Evolutionary conservation across 2,329 filamentous ascomycete species (phyloP), one percentile per base, ranked within the genome.

Genomic region (Pseudocercospora macadamiae): DNA sequence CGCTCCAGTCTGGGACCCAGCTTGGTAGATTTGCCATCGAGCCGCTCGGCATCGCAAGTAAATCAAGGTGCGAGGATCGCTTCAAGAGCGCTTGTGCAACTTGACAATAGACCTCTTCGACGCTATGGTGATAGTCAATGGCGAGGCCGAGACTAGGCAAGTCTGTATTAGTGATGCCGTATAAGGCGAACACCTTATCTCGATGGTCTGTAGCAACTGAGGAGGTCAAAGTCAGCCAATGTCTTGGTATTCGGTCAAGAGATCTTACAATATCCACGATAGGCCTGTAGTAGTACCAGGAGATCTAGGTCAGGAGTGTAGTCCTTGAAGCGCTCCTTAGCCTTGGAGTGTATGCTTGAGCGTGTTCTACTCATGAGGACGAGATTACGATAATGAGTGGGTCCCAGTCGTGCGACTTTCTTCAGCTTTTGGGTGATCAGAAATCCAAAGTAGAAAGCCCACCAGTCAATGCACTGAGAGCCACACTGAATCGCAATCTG

Each of bases 101-200:
- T 8, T 25, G n/a, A 14, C 14, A 14, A 18, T 52, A 52, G 12
- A 36, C 18, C 21, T 39, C 25, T 34, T 39, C 16, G 34, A 25
- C 21, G 6, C 10, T 36, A 10, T 9, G 21, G 28, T 23, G n/a
- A 34, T 52, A 52, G 19, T 52, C 18, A 19, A 32, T 26, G 19
- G 14, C 18, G 7, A 32, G 3, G 3, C 26, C 32, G 19, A 21
- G 8, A n/a, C 5, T 54, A 28, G 30, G 18, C 21, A 23, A 12
- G 8, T n/a, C 16, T 12, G 48, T 36, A 19, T 39, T 44, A 12
- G 48, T 23, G 26, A 57, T 57, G 3, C 56, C 56, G 16, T 55
- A 42, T 6, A 59, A 26, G 10, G 56, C 56, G 32, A 59, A 59
- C 2, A 59, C 56, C 21, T 55, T 54, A 30, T 59, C 56, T 26